phyloP scores from a whole-genome alignment of 2,329 filamentous ascomycete genomes.

The Colletotrichum liriopes region DNA sequence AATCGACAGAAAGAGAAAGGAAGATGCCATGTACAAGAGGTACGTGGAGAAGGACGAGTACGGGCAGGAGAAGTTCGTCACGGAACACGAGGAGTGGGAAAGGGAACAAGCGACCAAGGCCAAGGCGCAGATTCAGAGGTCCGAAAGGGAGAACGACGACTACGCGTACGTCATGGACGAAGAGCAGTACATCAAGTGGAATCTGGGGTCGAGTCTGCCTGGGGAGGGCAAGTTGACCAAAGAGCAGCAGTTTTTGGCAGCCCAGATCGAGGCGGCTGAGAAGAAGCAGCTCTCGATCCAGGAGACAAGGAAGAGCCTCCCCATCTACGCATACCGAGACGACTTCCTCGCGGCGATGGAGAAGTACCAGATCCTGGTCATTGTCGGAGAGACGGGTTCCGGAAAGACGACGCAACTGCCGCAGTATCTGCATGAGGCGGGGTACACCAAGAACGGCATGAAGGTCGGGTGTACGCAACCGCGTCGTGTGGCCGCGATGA shows the following conservation, averaged over 20 bases:
- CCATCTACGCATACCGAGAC: conserved; percentile 90
- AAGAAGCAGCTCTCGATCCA: conserved; percentile 90
- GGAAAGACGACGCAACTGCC: conserved; percentile 97
- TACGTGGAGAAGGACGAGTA: conserved; percentile 91
- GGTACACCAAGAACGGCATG: conserved; percentile 86
- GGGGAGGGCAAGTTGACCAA: conserved; percentile 82
- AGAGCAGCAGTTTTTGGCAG: conserved; percentile 84
- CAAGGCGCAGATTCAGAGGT: conserved; percentile 84
- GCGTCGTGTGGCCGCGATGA: conserved; percentile 96
- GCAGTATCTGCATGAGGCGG: conserved; percentile 93
- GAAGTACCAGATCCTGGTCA: conserved; percentile 88
- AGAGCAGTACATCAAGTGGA: conserved; percentile 88
- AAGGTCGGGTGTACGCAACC: conserved; percentile 96
- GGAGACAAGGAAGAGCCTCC: conserved; percentile 90
- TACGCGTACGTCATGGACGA: conserved; percentile 97
- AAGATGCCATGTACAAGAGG: conserved; percentile 90
- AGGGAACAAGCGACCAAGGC: conserved; percentile 89
- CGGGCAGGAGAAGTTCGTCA: conserved; percentile 90
- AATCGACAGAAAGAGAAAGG: conserved; percentile 88
- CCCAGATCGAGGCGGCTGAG: conserved; percentile 90
- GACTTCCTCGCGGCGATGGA: conserved; percentile 89
- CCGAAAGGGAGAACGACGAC: conserved; percentile 83
- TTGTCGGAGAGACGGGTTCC: conserved; percentile 94
- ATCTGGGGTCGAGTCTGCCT: conserved; percentile 79
- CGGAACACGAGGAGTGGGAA: conserved; percentile 97